Evolutionary conservation across 257 asterid genomes (phyloP).

Genomic region (Solanum sitiens): DNA sequence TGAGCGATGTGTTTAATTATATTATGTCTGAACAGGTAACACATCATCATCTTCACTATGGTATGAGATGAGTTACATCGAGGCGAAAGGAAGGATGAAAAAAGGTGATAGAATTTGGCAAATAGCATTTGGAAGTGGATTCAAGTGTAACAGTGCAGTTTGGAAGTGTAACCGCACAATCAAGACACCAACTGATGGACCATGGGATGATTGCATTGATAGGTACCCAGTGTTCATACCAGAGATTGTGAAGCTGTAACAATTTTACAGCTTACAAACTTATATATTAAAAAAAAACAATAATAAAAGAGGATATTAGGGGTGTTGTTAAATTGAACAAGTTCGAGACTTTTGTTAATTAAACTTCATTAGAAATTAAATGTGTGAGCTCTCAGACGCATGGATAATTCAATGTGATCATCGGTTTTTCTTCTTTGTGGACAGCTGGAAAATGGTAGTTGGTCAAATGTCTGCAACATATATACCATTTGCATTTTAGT

Average conservation of each 20-base stretch:
- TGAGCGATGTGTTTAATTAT: not conserved
- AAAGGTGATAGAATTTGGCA: constrained; percentile 77
- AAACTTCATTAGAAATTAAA: not conserved
- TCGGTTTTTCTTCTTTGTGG: not conserved
- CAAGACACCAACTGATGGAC: constrained; percentile 47
- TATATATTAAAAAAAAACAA: not conserved
- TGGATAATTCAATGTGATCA: not conserved
- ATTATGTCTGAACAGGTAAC: constrained; percentile 3
- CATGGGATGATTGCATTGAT: constrained; percentile 70
- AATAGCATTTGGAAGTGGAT: constrained; percentile 82
- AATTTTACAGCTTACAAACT: not conserved
- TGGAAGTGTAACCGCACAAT: constrained; percentile 74
- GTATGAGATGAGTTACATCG: constrained; percentile 69
- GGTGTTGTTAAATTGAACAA: not conserved
- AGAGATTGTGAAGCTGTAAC: constrained; percentile 62
- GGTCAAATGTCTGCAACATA: not conserved
- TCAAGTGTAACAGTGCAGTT: constrained; percentile 78
- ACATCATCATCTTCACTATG: constrained; percentile 80
- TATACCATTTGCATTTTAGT: not conserved
- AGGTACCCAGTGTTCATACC: constrained; percentile 78
- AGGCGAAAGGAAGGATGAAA: constrained; percentile 72
- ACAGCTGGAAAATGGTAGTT: not conserved
- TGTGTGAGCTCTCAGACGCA: not conserved
- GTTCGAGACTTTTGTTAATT: not conserved
- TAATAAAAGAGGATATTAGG: not conserved